Evolutionary conservation across 345 rosid genomes (phyloP), one percentile per base, ranked within the genome.

Genomic region (Gynandropsis gynandra): DNA sequence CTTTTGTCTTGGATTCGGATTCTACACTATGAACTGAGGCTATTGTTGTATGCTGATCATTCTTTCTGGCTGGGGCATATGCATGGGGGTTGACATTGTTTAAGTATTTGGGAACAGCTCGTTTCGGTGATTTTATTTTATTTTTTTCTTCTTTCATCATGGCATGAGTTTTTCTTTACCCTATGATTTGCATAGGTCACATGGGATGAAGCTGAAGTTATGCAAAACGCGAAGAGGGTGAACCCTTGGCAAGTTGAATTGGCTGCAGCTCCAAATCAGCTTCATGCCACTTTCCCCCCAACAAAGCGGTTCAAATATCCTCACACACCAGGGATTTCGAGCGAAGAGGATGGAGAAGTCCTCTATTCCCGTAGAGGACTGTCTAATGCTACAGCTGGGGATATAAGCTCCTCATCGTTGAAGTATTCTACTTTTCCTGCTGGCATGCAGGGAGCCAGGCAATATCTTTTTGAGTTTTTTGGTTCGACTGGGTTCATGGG

Each of bases 401-500:
- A 60, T 35, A 47, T 45, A 49, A 77, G 61, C 54, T 76, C 74
- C 9, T 66, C 71, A 29, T 4, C 71, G 71, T 67, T 74, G 75
- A 59, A 67, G 62, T 71, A 69, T 39, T 64, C 74, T 54, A 69
- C 68, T 60, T 77, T 72, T 80, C 96, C 98, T 80, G 87, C 81
- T 77, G 89, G 98, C 97, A 89, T 89, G 82, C 97, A 89, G 97
- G 97, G 97, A 89, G 95, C 95, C 97, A 86, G 97, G 94, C 98
- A 92, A 66, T 70, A 69, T 72, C 65, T 73, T 38, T 67, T 56
- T 58, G 56, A 69, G 44, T 56, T 71, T 42, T 76, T 38, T 48
- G 64, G 75, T 72, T 59, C 73, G 56, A 63, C 66, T 61, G 71
- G 69, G 68, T 71, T 60, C 54, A 43, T 58, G 9, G 67, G 65